Conservation (phyloP, 805 yeast genomes). For the Lachancea dasiensis region DNA sequence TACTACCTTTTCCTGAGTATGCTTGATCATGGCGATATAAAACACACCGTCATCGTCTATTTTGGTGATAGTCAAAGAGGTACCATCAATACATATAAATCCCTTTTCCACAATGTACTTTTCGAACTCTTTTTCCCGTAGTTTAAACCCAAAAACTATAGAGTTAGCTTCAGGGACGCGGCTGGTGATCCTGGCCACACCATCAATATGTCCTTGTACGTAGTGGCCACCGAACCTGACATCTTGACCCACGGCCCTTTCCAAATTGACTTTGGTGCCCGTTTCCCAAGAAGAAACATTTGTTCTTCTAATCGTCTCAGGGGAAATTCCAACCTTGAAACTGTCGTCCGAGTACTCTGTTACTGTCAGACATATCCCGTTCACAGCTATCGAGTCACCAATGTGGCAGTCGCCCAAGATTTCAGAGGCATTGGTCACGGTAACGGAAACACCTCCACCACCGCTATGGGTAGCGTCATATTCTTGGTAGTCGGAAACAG, state of each 20-base stretch:
- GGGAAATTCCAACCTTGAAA: conserved; percentile 89
- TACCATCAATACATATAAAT: conserved; percentile 87
- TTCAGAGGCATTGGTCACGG: conserved; percentile 52
- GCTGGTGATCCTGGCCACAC: conserved; percentile 61
- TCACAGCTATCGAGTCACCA: conserved; percentile 90
- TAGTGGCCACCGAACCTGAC: conserved; percentile 94
- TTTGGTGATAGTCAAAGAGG: conserved; percentile 78
- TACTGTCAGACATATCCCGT: conserved; percentile 89
- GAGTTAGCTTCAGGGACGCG: conserved; percentile 67
- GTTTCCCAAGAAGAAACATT: conserved; percentile 55
- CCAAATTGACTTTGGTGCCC: conserved; percentile 74
- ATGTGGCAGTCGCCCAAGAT: conserved; percentile 77
- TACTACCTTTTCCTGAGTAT: conserved; percentile 78
- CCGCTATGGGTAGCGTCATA: conserved; percentile 22
- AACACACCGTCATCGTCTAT: conserved; percentile 64
- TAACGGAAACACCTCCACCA: conserved; percentile 58
- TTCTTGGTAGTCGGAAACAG: conserved; percentile 26
- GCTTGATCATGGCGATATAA: conserved; percentile 84
- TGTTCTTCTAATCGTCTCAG: conserved; percentile 82
- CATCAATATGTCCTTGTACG: conserved; percentile 97
- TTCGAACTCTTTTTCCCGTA: conserved; percentile 52
- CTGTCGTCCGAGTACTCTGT: conserved; percentile 58
- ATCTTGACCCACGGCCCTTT: conserved; percentile 75
- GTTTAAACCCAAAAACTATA: conserved; percentile 63
- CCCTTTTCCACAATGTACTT: conserved; percentile 92